These are phyloP conservation scores for Microglena sp. DNA, from an alignment of 139 green algal species.

Conservation along the genomic window DNA sequence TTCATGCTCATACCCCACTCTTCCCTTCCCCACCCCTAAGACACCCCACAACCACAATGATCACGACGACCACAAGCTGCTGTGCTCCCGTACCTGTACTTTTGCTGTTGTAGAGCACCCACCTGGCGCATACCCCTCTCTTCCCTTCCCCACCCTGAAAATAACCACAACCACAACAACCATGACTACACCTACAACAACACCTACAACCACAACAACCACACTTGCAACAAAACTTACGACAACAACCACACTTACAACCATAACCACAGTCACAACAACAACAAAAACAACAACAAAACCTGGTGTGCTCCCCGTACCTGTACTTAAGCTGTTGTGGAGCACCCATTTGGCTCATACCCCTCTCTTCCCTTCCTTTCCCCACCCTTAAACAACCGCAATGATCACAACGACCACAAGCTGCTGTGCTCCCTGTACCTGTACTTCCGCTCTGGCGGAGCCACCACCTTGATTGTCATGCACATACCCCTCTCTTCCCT, in stretches of 20 bases:
- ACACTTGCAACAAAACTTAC: background rate
- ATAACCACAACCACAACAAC: too few relatives aligned
- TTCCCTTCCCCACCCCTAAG: background rate
- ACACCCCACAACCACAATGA: background rate
- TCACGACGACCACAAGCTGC: background rate
- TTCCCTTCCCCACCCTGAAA: too few relatives aligned
- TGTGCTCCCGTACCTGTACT: background rate
- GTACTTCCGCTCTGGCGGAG: background rate
- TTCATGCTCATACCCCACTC: conserved; percentile 53
- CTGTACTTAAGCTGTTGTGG: too few relatives aligned
- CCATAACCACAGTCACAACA: too few relatives aligned
- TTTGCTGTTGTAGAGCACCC: background rate
- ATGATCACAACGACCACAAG: too few relatives aligned
- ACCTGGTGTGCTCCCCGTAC: too few relatives aligned
- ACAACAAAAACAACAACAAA: too few relatives aligned
- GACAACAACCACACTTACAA: background rate
- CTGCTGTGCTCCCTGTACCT: background rate
- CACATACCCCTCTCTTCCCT: background rate
- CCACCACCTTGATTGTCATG: background rate
- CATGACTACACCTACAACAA: background rate
- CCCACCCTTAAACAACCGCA: too few relatives aligned
- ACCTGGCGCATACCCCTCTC: background rate
- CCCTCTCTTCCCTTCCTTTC: too few relatives aligned
- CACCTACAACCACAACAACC: background rate
- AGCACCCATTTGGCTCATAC: too few relatives aligned